These are phyloP conservation scores for Macrolepiota albuminosa DNA, from an alignment of 768 basidiomycete genomes.

Conservation along the genomic window DNA sequence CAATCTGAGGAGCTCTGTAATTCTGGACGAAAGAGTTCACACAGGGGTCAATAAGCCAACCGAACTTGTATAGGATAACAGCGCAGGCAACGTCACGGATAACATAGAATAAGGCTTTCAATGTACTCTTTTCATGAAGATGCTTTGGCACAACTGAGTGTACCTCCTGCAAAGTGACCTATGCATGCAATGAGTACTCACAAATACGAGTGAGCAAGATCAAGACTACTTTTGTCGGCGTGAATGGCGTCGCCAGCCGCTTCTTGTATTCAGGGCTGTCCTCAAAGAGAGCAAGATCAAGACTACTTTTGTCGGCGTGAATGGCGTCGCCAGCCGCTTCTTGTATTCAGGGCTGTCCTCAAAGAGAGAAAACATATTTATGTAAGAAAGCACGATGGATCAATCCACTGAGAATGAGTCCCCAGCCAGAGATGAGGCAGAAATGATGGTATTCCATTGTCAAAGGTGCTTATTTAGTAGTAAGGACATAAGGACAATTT, in stretches of 20 bases:
- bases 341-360: not conserved
- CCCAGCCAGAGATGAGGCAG: not conserved
- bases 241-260: not conserved
- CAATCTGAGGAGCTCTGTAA: too few relatives aligned
- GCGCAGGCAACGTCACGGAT: too few relatives aligned
- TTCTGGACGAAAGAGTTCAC: too few relatives aligned
- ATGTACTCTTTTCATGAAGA: too few relatives aligned
- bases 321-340: not conserved
- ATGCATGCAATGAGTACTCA: not conserved
- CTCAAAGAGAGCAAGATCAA: not conserved
- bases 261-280: not conserved
- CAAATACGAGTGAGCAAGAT: not conserved
- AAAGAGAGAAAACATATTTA: not conserved
- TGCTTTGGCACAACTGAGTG: constrained; percentile 45
- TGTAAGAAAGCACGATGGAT: not conserved
- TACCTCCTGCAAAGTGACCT: constrained; percentile 45
- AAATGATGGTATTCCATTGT: not conserved
- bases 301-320: not conserved
- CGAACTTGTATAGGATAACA: too few relatives aligned
- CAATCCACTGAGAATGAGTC: not conserved
- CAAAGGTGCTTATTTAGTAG: not conserved
- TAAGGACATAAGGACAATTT: not conserved
- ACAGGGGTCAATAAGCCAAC: too few relatives aligned
- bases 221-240: not conserved
- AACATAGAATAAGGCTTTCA: too few relatives aligned